These are phyloP conservation scores for Scutellaria baicalensis DNA, from an alignment of 257 asterid species.

Conservation along the genomic window DNA sequence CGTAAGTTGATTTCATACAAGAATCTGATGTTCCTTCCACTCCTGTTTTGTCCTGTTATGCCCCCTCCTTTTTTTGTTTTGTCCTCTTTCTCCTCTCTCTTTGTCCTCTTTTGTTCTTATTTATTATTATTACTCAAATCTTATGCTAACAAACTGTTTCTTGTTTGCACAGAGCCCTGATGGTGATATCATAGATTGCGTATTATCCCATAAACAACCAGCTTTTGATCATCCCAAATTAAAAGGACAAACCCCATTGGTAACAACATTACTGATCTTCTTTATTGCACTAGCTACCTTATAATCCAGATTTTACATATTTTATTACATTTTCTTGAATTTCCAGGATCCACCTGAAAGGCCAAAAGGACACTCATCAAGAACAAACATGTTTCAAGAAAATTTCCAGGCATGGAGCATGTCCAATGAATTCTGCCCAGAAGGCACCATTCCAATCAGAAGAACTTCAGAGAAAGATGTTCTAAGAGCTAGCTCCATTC, in stretches of 20 bases:
- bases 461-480: constrained; percentile 69
- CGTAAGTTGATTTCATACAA: constrained; percentile 24
- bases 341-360: constrained; percentile 78
- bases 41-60: constrained; percentile 5
- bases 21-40: constrained; percentile 5
- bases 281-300: too few relatives aligned
- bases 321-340: background rate
- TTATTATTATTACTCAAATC: background rate
- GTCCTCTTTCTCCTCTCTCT: background rate
- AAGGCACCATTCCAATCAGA: constrained; percentile 72
- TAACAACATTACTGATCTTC: constrained; percentile 6
- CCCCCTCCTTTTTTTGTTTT: background rate
- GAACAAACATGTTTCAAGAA: constrained; percentile 32
- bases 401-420: constrained; percentile 67
- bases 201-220: constrained; percentile 65
- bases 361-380: constrained; percentile 49
- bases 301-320: too few relatives aligned
- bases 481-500: constrained; percentile 46
- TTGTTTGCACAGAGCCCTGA: constrained; percentile 68
- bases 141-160: background rate
- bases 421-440: constrained; percentile 71
- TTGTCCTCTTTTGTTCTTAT: background rate
- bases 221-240: constrained; percentile 88
- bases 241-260: constrained; percentile 80
- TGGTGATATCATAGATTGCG: constrained; percentile 88